Percentiles rank a stretch among this genome's conserved stretches.
These are phyloP conservation scores for Madurella mycetomatis DNA, from an alignment of 2,329 filamentous ascomycete genomes.

Conservation along the genomic window DNA sequence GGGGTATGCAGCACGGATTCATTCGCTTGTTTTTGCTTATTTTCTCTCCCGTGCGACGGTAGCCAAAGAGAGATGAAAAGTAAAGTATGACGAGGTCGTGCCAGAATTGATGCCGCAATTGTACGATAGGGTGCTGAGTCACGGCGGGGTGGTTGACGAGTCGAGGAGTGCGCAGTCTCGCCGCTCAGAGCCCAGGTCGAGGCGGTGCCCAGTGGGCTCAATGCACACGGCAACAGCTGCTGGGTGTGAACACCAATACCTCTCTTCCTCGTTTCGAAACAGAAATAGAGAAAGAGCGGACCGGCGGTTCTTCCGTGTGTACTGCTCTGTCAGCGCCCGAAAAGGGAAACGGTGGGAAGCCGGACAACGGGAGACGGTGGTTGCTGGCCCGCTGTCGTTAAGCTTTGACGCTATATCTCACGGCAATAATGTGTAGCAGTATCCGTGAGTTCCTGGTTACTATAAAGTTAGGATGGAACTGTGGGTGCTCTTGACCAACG, in stretches of 20 bases:
- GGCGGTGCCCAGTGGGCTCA: neutral
- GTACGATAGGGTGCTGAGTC: no score
- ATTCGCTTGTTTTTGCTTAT: neutral
- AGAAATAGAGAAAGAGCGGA: neutral
- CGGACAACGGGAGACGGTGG: no score
- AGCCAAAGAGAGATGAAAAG: no score
- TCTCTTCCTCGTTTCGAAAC: conserved; percentile 8
- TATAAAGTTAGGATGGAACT: neutral
- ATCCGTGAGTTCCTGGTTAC: no score
- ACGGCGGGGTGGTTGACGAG: neutral
- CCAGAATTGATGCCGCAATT: no score
- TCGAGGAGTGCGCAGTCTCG: neutral
- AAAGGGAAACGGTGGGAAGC: no score
- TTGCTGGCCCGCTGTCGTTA: no score
- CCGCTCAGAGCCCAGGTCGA: neutral
- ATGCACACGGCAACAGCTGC: neutral
- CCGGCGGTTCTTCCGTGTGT: neutral
- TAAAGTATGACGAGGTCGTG: no score
- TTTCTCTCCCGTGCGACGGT: no score
- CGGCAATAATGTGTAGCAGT: no score
- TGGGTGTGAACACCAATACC: neutral
- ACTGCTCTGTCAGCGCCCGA: neutral
- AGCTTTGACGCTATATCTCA: no score
- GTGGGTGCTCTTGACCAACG: neutral
- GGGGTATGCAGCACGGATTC: conserved; percentile 18